Conservation (phyloP, 2,329 filamentous ascomycete species). For the Fusarium sp. region DNA sequence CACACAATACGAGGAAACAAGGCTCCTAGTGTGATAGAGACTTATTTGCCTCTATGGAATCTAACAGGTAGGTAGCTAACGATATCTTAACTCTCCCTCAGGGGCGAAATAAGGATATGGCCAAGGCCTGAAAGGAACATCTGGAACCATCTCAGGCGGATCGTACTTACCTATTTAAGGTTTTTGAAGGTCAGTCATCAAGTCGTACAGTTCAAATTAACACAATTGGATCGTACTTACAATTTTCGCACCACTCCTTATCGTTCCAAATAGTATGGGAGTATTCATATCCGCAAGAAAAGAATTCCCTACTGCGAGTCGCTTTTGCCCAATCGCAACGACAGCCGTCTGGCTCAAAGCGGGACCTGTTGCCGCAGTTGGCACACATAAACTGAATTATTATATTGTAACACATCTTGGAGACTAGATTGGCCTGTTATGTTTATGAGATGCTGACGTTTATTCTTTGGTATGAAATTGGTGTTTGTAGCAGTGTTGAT, state of each 20-base stretch:
- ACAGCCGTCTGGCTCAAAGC: background rate
- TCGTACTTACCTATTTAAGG: background rate
- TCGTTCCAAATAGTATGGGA: background rate
- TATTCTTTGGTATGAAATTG: background rate
- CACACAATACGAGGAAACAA: fast-evolving
- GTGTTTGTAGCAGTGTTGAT: background rate
- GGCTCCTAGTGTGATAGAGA: too few relatives aligned
- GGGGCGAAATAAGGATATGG: background rate
- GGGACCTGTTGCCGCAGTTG: background rate
- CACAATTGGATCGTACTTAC: background rate
- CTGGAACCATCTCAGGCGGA: background rate
- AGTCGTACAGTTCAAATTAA: too few relatives aligned
- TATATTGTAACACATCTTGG: background rate
- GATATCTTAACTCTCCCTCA: background rate
- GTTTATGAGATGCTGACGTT: background rate
- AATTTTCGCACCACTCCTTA: background rate
- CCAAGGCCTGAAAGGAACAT: background rate
- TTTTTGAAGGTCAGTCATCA: too few relatives aligned
- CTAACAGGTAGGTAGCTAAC: background rate
- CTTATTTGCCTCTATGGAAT: background rate
- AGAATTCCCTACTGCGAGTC: background rate
- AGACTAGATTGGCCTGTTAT: background rate
- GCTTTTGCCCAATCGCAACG: background rate
- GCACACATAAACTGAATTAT: background rate
- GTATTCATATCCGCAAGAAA: background rate